A percentile compares a stretch with the other conserved stretches of the same genome.
Evolutionary conservation across 805 yeast genomes (phyloP).

Genomic region (Candida manassasensis): DNA sequence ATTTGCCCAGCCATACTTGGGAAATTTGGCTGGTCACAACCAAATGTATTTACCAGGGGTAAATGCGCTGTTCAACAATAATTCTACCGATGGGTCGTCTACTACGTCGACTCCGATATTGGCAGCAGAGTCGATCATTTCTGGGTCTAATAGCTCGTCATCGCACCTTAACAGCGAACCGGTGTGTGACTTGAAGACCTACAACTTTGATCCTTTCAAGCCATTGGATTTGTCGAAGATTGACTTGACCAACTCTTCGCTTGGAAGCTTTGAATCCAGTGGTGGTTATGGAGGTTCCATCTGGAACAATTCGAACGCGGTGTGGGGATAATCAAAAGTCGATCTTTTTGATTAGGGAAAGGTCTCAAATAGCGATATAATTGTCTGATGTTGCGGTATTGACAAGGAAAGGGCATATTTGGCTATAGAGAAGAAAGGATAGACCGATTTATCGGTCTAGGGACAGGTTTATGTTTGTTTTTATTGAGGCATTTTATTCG

Average conservation of each 20-base stretch:
- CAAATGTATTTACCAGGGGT: slow-evolving; percentile 1
- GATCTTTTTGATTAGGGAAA: slow-evolving; percentile 3
- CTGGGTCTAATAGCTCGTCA: slow-evolving; percentile 1
- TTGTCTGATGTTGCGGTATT: too few species aligned
- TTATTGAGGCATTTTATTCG: background rate
- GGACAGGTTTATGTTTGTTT: background rate
- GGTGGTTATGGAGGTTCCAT: background rate
- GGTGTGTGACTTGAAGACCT: background rate
- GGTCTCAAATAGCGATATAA: too few species aligned
- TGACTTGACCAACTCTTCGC: slow-evolving; percentile 8
- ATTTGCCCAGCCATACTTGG: slow-evolving; percentile 1
- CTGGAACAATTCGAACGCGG: slow-evolving; percentile 19
- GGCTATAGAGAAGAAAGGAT: too few species aligned
- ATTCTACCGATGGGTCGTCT: background rate
- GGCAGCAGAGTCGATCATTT: background rate
- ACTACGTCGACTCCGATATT: slow-evolving; percentile 1
- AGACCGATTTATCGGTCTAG: too few species aligned
- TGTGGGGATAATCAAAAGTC: slow-evolving; percentile 23
- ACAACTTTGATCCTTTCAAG: slow-evolving; percentile 25
- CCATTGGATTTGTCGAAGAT: slow-evolving; percentile 10
- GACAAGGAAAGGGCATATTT: too few species aligned
- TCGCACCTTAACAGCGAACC: background rate
- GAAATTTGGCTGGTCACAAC: background rate
- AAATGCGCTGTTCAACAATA: background rate
- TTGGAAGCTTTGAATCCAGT: background rate